These are phyloP conservation scores for Sabuloglossum arenarium DNA, from an alignment of 495 filamentous ascomycete species.

Conservation along the genomic window DNA sequence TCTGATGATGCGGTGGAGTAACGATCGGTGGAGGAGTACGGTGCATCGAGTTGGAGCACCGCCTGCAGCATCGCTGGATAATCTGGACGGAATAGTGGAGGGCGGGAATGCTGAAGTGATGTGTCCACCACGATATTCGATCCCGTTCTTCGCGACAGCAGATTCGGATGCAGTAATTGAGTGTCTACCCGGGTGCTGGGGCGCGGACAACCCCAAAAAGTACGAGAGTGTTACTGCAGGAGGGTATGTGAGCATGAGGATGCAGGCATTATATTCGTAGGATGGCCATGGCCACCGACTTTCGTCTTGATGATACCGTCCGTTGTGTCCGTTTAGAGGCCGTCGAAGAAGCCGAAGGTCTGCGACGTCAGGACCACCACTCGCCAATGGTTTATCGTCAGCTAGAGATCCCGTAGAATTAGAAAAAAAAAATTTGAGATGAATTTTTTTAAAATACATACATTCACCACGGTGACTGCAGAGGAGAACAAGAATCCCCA, in stretches of 20 bases:
- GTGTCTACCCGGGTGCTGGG: constrained; percentile 29
- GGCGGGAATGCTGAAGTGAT: constrained; percentile 21
- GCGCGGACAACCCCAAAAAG: constrained; percentile 14
- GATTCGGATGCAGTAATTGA: constrained; percentile 33
- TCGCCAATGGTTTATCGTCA: no score
- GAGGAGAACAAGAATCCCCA: no score
- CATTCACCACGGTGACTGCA: no score
- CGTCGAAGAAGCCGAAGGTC: no score
- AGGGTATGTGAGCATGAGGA: constrained; percentile 16
- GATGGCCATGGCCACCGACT: no score
- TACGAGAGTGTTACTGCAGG: constrained; percentile 16
- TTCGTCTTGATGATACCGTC: no score
- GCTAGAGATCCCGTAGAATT: no score
- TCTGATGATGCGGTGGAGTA: constrained; percentile 33
- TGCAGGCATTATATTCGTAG: constrained; percentile 13
- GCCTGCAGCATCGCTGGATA: constrained; percentile 13
- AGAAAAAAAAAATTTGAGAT: no score
- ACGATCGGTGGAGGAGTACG: constrained; percentile 31
- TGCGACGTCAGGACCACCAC: no score
- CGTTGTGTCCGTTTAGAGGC: no score
- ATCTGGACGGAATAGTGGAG: constrained; percentile 16
- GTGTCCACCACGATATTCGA: constrained; percentile 30
- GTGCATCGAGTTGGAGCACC: constrained; percentile 32
- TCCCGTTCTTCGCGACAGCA: constrained; percentile 38
- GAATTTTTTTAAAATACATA: no score